Percentiles rank a stretch among this genome's conserved stretches.
Evolutionary conservation across 306 rosid genomes (phyloP).

Genomic region (Cicer judaicum): DNA sequence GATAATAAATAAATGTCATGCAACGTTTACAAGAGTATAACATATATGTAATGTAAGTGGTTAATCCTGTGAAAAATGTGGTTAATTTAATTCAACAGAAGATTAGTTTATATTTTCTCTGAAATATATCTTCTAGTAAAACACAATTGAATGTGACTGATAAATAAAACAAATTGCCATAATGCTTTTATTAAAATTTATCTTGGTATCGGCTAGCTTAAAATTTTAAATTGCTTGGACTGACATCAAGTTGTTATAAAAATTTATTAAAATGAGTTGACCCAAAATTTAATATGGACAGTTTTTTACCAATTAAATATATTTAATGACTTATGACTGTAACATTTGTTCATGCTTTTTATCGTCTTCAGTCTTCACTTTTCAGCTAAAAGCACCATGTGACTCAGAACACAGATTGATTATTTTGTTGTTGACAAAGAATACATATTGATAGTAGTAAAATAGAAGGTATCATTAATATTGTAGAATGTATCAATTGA

Average conservation of each 20-base stretch:
- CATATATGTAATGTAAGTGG: too few relatives aligned
- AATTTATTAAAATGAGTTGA: constrained; percentile 4
- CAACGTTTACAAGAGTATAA: constrained; percentile 26
- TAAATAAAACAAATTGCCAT: neutral
- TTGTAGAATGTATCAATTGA: too few relatives aligned
- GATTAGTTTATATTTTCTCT: neutral
- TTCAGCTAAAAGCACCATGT: neutral
- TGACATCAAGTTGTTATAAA: neutral
- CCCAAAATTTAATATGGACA: neutral
- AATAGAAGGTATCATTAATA: too few relatives aligned
- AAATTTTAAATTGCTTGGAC: neutral
- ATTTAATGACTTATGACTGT: neutral
- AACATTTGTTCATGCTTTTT: neutral
- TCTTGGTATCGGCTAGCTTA: neutral
- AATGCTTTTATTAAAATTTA: neutral
- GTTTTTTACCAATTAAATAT: neutral
- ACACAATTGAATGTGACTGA: neutral
- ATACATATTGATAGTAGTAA: too few relatives aligned
- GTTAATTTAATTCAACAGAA: too few relatives aligned
- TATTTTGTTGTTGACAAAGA: too few relatives aligned
- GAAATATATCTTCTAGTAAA: neutral
- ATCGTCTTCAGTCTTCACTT: neutral
- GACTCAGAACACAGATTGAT: neutral
- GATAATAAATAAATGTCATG: constrained; percentile 39
- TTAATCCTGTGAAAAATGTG: too few relatives aligned